Evolutionary conservation across 352 stramenopile genomes (phyloP).

Genomic region (Pythium coloratum): DNA sequence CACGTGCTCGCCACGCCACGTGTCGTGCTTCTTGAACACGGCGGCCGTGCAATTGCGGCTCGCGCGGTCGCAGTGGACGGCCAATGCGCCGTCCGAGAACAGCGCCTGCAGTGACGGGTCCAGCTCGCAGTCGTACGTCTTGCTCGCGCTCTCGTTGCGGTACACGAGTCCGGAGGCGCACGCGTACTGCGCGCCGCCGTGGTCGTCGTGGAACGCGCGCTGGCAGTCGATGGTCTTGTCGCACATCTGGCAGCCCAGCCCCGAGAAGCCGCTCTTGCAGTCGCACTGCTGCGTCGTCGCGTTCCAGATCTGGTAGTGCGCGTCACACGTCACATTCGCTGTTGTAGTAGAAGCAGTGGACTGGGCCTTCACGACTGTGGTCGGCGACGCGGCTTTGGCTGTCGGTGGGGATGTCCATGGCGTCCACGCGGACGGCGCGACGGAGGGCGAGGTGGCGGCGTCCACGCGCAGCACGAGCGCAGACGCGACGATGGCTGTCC

Average conservation of each 20-base stretch:
- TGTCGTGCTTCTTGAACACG: conserved; percentile 61
- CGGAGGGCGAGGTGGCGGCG: conserved; percentile 1
- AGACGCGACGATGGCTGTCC: not conserved
- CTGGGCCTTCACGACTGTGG: not conserved
- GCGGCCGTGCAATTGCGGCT: conserved; percentile 55
- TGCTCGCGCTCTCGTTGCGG: conserved; percentile 40
- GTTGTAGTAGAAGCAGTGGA: not conserved
- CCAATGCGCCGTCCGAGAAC: conserved; percentile 65
- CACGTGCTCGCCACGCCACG: conserved; percentile 50
- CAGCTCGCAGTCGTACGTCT: conserved; percentile 72
- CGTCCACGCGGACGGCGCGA: conserved; percentile 11
- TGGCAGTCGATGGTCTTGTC: conserved; percentile 34
- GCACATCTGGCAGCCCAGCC: conserved; percentile 70
- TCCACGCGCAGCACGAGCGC: conserved; percentile 2
- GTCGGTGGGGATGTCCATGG: conserved; percentile 11
- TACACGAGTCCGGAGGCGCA: conserved; percentile 59
- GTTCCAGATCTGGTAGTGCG: conserved; percentile 60
- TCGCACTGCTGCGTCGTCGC: conserved; percentile 52
- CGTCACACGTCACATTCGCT: conserved; percentile 36
- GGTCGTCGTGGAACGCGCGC: conserved; percentile 32
- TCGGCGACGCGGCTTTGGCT: not conserved
- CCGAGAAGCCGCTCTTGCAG: conserved; percentile 57
- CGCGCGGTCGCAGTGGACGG: conserved; percentile 59
- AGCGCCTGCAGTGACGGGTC: conserved; percentile 55
- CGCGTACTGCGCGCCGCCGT: conserved; percentile 17